Base-by-base conservation (phyloP, 139 green algal genomes). In the Chlorella sorokiniana region DNA sequence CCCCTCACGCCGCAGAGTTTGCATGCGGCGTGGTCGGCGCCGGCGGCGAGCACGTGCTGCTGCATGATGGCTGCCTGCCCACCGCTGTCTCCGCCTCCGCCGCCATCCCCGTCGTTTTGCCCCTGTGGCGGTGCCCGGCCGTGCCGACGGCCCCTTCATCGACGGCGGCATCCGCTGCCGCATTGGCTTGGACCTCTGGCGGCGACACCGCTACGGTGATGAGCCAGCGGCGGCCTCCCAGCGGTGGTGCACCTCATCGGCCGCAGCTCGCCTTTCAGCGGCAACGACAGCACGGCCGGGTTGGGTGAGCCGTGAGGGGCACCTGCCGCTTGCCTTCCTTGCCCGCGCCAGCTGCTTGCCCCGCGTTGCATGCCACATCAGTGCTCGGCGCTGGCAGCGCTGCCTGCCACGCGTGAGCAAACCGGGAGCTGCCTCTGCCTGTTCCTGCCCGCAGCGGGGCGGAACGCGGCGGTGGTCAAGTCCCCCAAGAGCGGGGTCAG, bases 71-170 rank as follows among this genome's bases (percentile, higher is more conserved):
- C 44, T 83, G 88, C 29, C 87, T 98, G 59, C 90, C 95, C 20
- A 92, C 95, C 73, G 93, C 95, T 4, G 93, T 98, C 29, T 94
- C 88, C 52, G 95, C 95, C 4, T 96, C 92, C 3, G 94, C 93
- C 1, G 95, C 95, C 54, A 96, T 98, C 65, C 95, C 95, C 11
- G 84, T 95, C 31, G 65, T 98, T 0, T 98, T 98, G 69, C 42
- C 8, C 74, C 83, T 16, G 90, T 98, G 27, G 56, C 88, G 20
- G 88, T 98, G 40, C 92, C 93, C 70, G 92, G 91, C 31, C 64
- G 71, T 44, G 27, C 31, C 22, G 59, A 72, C 48, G 87, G 88
- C 14, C 92, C 93, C 18, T 91, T 92, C 79, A 91, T 91, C 80
- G 94, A 98, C 78, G 94, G 94, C 23, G 94, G 94, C n/a, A 78